Evolutionary conservation across 148 eudicot species (phyloP).

Genomic region (Nyssa sinensis): DNA sequence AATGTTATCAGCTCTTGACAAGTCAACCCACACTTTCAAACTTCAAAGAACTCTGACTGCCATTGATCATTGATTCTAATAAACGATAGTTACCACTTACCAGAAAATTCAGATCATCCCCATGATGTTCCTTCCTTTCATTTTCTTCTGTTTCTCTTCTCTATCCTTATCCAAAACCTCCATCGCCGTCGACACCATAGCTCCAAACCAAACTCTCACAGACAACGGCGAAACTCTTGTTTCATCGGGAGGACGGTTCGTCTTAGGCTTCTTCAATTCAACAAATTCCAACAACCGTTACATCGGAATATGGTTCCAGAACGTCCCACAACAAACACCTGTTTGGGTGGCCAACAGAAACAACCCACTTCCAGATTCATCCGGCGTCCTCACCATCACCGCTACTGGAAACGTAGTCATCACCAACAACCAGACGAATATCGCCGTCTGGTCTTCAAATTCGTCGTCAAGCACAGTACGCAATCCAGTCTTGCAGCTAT

Average conservation of each 20-base stretch:
- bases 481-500: conserved; percentile 21
- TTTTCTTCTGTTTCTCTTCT: conserved; percentile 5
- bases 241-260: conserved; percentile 20
- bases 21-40: background rate
- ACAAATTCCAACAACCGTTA: conserved; percentile 20
- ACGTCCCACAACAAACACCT: conserved; percentile 5
- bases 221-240: conserved; percentile 17
- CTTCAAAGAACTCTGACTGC: no score
- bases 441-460: conserved; percentile 17
- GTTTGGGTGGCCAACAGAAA: conserved; percentile 29
- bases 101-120: conserved; percentile 9
- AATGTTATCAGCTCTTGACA: background rate
- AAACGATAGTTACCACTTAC: no score
- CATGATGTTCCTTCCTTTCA: conserved; percentile 18
- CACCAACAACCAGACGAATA: background rate
- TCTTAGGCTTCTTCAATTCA: conserved; percentile 37
- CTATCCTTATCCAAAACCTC: conserved; percentile 13
- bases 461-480: background rate
- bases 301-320: conserved; percentile 32
- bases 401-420: conserved; percentile 18
- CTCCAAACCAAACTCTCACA: background rate
- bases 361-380: conserved; percentile 10
- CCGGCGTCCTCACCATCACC: conserved; percentile 18
- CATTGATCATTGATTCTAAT: no score
- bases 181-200: background rate